Base-by-base conservation (phyloP, 257 asterid genomes). In the Apocynum venetum region DNA sequence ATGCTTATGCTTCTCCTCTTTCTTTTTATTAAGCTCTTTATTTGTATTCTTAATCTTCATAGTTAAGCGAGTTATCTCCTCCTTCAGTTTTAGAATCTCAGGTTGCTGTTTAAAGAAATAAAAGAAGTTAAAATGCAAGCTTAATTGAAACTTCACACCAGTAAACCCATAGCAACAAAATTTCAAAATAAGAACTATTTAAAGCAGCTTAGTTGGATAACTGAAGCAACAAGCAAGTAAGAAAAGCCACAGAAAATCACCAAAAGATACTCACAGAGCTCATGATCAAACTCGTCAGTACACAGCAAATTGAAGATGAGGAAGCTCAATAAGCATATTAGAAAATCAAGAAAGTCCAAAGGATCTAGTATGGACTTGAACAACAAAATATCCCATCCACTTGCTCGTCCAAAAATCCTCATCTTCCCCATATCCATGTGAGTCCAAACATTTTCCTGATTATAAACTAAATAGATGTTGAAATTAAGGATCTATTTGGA, bases 31-130 rank as follows among this genome's bases (percentile, higher is more conserved):
- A 65, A 91, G 90, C 79, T 96, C 99, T 87, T 93, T 91, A 68
- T 46, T 82, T 0, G 96, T 89, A 83, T 88, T 91, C 86, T 87
- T 93, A 69, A 93, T 86, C 83, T 93, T 91, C 80, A 91, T 86
- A 83, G 82, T 81, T 82, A 96, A 79, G 79, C 99, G 97, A 55
- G 90, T 84, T 48, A 87, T 79, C 89, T 93, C 97, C 88, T 96
- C 99, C 88, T 91, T 93, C 74, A 90, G 83, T 82, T 87, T 96
- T 46, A 93, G 89, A 83, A 93, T 89, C 87, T 91, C 98, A n/a
- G 97, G 90, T 91, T 96, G 99, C 98, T 96, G 91, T 69, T 76
- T 77, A 80, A 71, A 81, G 12, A 88, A 76, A 35, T 55, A 25
- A 74, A 47, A 51, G 17, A 19, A 77, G 61, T 52, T 17, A 74